These are phyloP conservation scores for Geopyxis carbonaria DNA, from an alignment of 495 filamentous ascomycete genomes.

Conservation along the genomic window DNA sequence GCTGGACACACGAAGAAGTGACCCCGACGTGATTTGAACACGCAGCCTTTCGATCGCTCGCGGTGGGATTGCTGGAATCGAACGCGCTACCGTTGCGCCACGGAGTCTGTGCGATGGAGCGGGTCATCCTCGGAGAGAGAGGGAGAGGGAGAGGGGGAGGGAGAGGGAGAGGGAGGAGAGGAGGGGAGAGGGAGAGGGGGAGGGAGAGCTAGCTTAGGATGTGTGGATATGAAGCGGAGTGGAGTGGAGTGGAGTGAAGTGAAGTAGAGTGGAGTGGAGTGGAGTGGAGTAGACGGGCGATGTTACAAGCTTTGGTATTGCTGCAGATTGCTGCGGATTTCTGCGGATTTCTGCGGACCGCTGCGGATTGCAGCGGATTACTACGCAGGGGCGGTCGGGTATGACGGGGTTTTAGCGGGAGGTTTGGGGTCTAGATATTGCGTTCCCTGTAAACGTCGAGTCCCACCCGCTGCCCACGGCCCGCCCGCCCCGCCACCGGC, in stretches of 20 bases:
- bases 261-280: not conserved
- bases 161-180: not conserved
- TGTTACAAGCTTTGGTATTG: not conserved
- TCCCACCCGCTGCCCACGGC: too few species aligned
- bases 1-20: constrained; percentile 6
- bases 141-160: too few species aligned
- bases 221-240: not conserved
- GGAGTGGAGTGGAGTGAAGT: not conserved
- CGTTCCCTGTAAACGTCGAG: too few species aligned
- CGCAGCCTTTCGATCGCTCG: constrained; percentile 20
- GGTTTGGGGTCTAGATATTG: too few species aligned
- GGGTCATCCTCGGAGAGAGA: too few species aligned
- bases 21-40: constrained; percentile 21
- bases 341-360: not conserved
- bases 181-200: not conserved
- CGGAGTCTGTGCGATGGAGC: too few species aligned
- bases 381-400: too few species aligned
- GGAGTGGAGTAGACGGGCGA: not conserved
- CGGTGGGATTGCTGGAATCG: constrained; percentile 19
- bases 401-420: too few species aligned
- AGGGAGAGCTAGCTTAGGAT: not conserved
- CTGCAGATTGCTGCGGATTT: not conserved
- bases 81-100: constrained; percentile 21
- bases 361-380: too few species aligned
- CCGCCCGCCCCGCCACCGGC: too few species aligned